These are phyloP conservation scores for Xylaria sp. DNA, from an alignment of 2,329 filamentous ascomycete genomes.

Conservation along the genomic window DNA sequence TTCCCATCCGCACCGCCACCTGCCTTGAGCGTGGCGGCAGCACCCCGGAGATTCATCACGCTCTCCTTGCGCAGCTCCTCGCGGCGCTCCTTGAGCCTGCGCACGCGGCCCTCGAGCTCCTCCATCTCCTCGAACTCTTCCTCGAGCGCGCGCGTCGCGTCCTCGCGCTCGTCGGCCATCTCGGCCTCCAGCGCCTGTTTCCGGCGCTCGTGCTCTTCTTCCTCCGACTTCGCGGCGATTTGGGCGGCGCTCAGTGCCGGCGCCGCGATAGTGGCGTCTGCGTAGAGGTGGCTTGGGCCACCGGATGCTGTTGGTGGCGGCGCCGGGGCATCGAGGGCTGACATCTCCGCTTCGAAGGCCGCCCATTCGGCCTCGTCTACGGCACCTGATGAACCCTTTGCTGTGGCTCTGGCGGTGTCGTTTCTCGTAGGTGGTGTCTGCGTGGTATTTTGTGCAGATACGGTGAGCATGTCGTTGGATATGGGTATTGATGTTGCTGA, in stretches of 20 bases:
- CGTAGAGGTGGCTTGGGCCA: slow-evolving; percentile 45
- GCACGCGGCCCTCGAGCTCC: slow-evolving; percentile 77
- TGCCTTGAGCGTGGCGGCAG: slow-evolving; percentile 37
- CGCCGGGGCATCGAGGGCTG: slow-evolving; percentile 51
- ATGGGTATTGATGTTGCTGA: slow-evolving; percentile 37
- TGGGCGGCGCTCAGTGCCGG: slow-evolving; percentile 74
- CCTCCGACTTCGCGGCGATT: slow-evolving; percentile 64
- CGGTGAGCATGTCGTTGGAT: slow-evolving; percentile 41
- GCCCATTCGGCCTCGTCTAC: slow-evolving; percentile 85
- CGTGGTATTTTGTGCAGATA: slow-evolving; percentile 21
- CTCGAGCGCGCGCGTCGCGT: slow-evolving; percentile 77
- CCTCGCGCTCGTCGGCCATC: slow-evolving; percentile 76
- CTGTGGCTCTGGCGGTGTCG: background rate
- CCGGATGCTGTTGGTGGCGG: background rate
- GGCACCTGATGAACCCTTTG: slow-evolving; percentile 30
- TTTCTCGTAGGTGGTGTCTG: slow-evolving; percentile 15
- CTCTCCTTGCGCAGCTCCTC: slow-evolving; percentile 68
- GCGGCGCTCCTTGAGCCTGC: slow-evolving; percentile 74
- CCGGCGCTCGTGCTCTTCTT: slow-evolving; percentile 62
- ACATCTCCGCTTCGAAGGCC: slow-evolving; percentile 86
- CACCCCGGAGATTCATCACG: slow-evolving; percentile 44
- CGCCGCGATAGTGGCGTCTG: slow-evolving; percentile 73
- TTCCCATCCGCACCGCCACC: slow-evolving; percentile 49
- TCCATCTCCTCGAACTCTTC: slow-evolving; percentile 88
- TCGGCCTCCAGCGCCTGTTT: slow-evolving; percentile 65